phyloP scores from a whole-genome alignment of 1,284 basidiomycete species.

The Fistulinella cinereoalba region DNA sequence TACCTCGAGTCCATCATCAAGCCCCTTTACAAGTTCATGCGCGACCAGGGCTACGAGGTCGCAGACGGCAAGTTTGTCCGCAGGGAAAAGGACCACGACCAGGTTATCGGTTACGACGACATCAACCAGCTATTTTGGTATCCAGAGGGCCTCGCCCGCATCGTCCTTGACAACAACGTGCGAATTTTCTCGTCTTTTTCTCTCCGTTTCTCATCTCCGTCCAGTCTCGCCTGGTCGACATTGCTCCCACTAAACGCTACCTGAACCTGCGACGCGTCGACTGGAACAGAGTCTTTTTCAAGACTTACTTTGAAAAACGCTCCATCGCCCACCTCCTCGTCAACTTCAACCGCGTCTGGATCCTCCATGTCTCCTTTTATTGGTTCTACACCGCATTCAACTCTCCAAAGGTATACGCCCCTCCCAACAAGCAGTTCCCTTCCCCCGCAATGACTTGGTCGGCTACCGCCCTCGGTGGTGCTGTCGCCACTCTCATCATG shows the following conservation, averaged over 20 bases:
- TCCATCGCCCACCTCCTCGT: constrained; percentile 90
- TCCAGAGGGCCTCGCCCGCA: constrained; percentile 94
- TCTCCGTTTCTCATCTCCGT: constrained; percentile 8
- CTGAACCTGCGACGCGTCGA: constrained; percentile 88
- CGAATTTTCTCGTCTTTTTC: constrained; percentile 24
- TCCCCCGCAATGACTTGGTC: constrained; percentile 88
- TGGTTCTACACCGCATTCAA: constrained; percentile 97
- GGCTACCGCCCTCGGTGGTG: constrained; percentile 88
- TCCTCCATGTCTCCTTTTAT: constrained; percentile 86
- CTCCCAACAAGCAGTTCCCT: constrained; percentile 53
- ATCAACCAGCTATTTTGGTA: constrained; percentile 99
- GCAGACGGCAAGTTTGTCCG: constrained; percentile 94
- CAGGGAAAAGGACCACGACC: constrained; percentile 91
- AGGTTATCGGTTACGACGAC: constrained; percentile 98
- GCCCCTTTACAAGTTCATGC: constrained; percentile 93
- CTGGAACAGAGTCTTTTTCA: constrained; percentile 93
- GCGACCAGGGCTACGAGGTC: constrained; percentile 97
- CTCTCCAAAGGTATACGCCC: constrained; percentile 89
- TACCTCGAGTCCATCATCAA: constrained; percentile 93
- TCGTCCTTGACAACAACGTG: constrained; percentile 85
- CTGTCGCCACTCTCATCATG: constrained; percentile 89
- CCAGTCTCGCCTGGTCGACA: constrained; percentile 84
- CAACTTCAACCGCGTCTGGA: constrained; percentile 98
- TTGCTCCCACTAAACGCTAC: constrained; percentile 87
- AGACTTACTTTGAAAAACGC: constrained; percentile 94